Base-by-base conservation (phyloP, 2,329 filamentous ascomycete genomes). In the Aspergillus udagawae region DNA sequence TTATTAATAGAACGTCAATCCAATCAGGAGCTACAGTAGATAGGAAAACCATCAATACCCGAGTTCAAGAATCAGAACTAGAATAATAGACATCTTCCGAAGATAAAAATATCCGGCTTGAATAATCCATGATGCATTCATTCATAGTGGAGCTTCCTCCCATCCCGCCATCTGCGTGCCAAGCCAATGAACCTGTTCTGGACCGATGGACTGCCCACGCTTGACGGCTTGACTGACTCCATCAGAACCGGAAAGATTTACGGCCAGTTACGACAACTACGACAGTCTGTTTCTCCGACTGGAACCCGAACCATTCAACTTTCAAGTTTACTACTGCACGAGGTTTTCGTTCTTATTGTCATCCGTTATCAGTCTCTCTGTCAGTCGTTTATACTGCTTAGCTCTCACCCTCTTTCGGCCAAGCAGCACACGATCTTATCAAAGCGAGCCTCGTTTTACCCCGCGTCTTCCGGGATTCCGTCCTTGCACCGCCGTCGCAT, bases 361-460 rank as follows among this genome's bases (percentile, higher is more conserved):
- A 20, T 45, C 41, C 41, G 32, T 21, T 12, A 9, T 44, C 20
- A 44, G n/a, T 12, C 21, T 23, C 42, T 21, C 42, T 23, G 21
- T 45, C 42, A 21, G 17, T 29, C 25, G n/a, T 48, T 9, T 29
- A 21, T 35, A 42, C 8, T 35, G 48, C 23, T 49, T 27, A 29
- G 44, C 53, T 49, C n/a, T 51, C 41, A 38, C 17, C 23, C 38
- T 38, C 51, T 44, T 53, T 51, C 52, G 52, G 35, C 54, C 53
- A 51, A 51, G 55, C 52, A 44, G 54, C 53, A 42, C 58, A 58
- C 60, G 45, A 59, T 63, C 62, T 60, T 61, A 65, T 65, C 61
- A 57, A 56, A 54, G 53, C 61, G 51, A 42, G 53, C 56, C 57
- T 53, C 52, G 28, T 54, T 53, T 25, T 65, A 62, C 61, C 63